Evolutionary conservation across 768 basidiomycete species (phyloP).

Genomic region (Podaxis sp.): DNA sequence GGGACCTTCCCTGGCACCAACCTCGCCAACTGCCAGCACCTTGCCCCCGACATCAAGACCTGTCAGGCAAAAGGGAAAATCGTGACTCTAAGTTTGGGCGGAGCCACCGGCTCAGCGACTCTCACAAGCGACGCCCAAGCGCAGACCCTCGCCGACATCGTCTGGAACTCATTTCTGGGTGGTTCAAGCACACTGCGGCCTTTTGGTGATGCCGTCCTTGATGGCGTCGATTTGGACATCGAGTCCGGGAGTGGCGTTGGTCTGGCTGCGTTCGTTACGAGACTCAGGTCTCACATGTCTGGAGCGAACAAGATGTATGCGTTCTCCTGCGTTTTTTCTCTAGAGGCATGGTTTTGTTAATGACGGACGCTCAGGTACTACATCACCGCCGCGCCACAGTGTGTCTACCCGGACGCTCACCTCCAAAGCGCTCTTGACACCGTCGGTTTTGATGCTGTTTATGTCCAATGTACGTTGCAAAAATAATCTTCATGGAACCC

Average conservation of each 20-base stretch:
- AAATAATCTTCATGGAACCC: not conserved
- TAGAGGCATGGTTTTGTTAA: not conserved
- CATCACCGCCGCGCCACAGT: conserved; percentile 51
- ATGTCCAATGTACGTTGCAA: conserved; percentile 40
- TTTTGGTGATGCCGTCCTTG: conserved; percentile 60
- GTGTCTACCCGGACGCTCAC: conserved; percentile 58
- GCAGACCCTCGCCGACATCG: conserved; percentile 45
- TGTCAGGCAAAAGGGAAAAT: conserved; percentile 56
- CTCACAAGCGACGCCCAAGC: conserved; percentile 52
- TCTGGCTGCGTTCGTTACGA: conserved; percentile 44
- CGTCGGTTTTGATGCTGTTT: conserved; percentile 60
- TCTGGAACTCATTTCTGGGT: conserved; percentile 67
- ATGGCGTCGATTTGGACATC: conserved; percentile 63
- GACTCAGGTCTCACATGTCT: conserved; percentile 36
- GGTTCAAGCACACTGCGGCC: conserved; percentile 56
- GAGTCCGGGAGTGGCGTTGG: conserved; percentile 48
- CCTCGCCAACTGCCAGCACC: conserved; percentile 53
- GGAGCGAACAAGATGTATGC: conserved; percentile 45
- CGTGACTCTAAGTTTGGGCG: conserved; percentile 45
- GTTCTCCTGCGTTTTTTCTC: not conserved
- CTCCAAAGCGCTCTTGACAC: conserved; percentile 48
- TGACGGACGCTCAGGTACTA: conserved; percentile 34
- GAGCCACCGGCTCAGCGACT: conserved; percentile 45
- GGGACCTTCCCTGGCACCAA: conserved; percentile 48
- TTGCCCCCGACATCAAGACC: conserved; percentile 49